Evolutionary conservation across 176 grass and related monocot genomes (phyloP), one percentile per base, ranked within the genome.

Genomic region (Elaeis guineensis): DNA sequence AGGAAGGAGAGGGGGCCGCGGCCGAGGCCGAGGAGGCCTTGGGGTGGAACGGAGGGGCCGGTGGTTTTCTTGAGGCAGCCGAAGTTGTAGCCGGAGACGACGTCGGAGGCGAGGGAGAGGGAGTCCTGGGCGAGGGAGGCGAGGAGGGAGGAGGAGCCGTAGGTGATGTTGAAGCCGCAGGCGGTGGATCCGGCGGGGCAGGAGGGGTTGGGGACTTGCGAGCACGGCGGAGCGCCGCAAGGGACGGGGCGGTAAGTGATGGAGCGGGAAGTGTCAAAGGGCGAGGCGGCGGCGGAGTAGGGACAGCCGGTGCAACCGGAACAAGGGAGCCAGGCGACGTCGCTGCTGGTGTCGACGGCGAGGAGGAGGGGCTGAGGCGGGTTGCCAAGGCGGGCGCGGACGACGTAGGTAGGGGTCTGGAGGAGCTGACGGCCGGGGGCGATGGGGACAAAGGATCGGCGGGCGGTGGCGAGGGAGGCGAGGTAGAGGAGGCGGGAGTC

Each of bases 321-420:
- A 75, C 92, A 96, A 70, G 89, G 83, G 20, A 71, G 76, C 92
- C 87, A 96, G 7, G 92, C 82, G 70, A 78, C 83, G 63, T 96
- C 92, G 26, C 86, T 81, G 79, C 92, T 88, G 77, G 86, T 96
- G 87, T 96, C 92, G 11, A 96, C 75, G 21, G 86, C 75, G 2
- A 96, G 87, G 19, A 85, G 83, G 25, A 87, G 29, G 56, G 59
- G 68, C 69, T 90, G 92, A 18, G 66, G 61, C 2, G 92, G 92
- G 16, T 81, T 78, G n/a, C 92, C 92, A 3, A 96, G 68, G 17
- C 72, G 75, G 9, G 86, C 72, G 61, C 92, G 87, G 28, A 96
- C 57, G 25, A 96, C 86, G 72, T 96, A 90, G 32, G 92, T 90
- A 1, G 92, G 84, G 2, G 92, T 81, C 4, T 85, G 65, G 21